Percentiles rank a stretch among this genome's conserved stretches.
phyloP scores from a whole-genome alignment of 495 filamentous ascomycete genomes.

The Talaromyces wortmannii region DNA sequence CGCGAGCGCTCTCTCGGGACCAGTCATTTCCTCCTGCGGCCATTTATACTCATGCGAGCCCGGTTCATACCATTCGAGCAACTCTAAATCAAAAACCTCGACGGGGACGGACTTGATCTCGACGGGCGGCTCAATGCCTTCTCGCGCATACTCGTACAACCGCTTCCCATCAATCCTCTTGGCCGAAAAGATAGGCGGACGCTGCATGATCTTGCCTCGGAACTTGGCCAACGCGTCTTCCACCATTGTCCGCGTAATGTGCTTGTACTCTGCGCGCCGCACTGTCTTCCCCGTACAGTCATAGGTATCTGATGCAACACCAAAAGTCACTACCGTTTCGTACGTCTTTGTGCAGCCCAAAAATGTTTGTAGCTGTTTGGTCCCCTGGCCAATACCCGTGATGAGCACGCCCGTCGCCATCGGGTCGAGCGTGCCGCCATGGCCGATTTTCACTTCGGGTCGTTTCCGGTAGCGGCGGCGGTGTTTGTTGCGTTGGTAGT shows the following conservation, averaged over 20 bases:
- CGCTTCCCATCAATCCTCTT: constrained; percentile 85
- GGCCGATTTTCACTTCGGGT: constrained; percentile 83
- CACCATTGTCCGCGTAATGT: constrained; percentile 70
- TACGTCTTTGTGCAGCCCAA: constrained; percentile 88
- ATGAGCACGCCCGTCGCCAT: constrained; percentile 90
- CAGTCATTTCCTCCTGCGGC: constrained; percentile 67
- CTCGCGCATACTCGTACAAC: constrained; percentile 91
- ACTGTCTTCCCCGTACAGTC: constrained; percentile 80
- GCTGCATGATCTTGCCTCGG: constrained; percentile 82
- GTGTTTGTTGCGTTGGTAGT: constrained; percentile 41
- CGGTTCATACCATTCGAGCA: constrained; percentile 83
- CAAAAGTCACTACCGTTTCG: constrained; percentile 82
- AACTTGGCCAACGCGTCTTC: constrained; percentile 72
- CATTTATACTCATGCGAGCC: constrained; percentile 66
- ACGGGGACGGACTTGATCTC: constrained; percentile 79
- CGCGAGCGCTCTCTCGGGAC: constrained; percentile 64
- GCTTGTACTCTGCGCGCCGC: constrained; percentile 60
- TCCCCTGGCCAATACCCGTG: constrained; percentile 79
- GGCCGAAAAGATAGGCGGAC: constrained; percentile 88
- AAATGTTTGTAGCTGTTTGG: constrained; percentile 71
- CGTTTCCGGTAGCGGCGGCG: constrained; percentile 41
- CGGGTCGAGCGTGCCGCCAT: constrained; percentile 93
- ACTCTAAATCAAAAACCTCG: constrained; percentile 64
- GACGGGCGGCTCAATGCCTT: constrained; percentile 73
- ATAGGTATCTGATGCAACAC: constrained; percentile 88